A percentile compares a stretch with the other conserved stretches of the same genome.
Conservation (phyloP, 805 yeast species). For the Metschnikowia orientalis region DNA sequence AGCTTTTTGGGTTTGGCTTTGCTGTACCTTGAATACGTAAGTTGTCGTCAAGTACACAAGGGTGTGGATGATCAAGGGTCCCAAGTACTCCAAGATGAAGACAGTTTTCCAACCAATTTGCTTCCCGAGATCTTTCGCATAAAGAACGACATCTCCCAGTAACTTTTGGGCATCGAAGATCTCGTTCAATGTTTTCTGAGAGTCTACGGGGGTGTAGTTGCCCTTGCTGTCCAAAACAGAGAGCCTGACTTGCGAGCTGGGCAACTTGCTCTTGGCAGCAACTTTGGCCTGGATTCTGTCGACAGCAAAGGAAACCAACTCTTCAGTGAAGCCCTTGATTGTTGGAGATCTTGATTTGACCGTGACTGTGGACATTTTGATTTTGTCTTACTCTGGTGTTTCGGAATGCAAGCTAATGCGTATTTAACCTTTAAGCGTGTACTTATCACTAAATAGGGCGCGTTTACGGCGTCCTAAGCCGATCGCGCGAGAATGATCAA, state of each 20-base stretch:
- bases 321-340: conserved; percentile 46
- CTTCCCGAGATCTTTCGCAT: conserved; percentile 86
- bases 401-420: conserved; percentile 1
- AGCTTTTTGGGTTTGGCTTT: conserved; percentile 48
- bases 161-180: conserved; percentile 43
- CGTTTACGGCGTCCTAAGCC: too few relatives aligned
- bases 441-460: conserved; percentile 3
- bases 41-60: conserved; percentile 46
- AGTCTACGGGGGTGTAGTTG: conserved; percentile 42
- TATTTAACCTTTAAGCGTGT: conserved; percentile 1
- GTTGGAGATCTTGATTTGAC: conserved; percentile 60
- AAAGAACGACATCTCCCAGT: conserved; percentile 41
- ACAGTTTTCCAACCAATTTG: conserved; percentile 92
- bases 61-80: conserved; percentile 82
- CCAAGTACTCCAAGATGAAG: conserved; percentile 81
- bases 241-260: conserved; percentile 28
- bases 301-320: conserved; percentile 29
- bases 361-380: conserved; percentile 41
- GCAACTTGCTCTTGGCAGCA: conserved; percentile 41
- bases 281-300: conserved; percentile 42
- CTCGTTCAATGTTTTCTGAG: conserved; percentile 30
- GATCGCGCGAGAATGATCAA: background rate
- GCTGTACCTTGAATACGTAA: conserved; percentile 14
- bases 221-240: conserved; percentile 20
- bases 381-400: background rate